Evolutionary conservation across 2,329 filamentous ascomycete species (phyloP).

Genomic region (Kalmusia sp.): DNA sequence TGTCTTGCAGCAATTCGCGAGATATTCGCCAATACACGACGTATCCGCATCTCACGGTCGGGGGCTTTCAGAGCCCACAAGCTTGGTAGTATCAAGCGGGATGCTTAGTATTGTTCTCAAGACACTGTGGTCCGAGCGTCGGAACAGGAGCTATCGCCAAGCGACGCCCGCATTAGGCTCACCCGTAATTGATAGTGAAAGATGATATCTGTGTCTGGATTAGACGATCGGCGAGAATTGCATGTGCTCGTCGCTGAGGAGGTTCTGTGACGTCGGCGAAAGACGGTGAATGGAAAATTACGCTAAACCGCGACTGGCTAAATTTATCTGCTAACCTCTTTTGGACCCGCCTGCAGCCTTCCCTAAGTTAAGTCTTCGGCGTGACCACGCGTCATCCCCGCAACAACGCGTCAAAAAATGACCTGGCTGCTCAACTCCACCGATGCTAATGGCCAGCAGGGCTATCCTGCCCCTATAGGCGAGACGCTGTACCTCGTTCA

Average conservation of each 20-base stretch:
- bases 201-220: not conserved
- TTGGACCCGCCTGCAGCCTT: not conserved
- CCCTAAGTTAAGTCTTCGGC: not conserved
- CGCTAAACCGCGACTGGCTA: not conserved
- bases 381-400: conserved; percentile 1
- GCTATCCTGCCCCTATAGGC: conserved; percentile 3
- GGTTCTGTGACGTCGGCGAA: too few species aligned
- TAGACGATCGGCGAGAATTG: not conserved
- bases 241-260: too few species aligned
- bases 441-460: not conserved
- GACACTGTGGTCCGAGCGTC: conserved; percentile 19
- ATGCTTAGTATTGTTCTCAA: conserved; percentile 47
- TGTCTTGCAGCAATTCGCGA: not conserved
- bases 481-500: conserved; percentile 1
- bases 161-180: not conserved
- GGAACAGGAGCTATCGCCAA: conserved; percentile 14
- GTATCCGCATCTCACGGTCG: not conserved
- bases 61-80: conserved; percentile 18
- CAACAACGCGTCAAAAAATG: conserved; percentile 12
- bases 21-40: not conserved
- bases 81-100: conserved; percentile 18
- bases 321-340: not conserved
- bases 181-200: not conserved
- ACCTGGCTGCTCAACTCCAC: conserved; percentile 3
- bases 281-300: not conserved